Evolutionary conservation across 345 rosid species (phyloP).

Genomic region (Salix exigua): DNA sequence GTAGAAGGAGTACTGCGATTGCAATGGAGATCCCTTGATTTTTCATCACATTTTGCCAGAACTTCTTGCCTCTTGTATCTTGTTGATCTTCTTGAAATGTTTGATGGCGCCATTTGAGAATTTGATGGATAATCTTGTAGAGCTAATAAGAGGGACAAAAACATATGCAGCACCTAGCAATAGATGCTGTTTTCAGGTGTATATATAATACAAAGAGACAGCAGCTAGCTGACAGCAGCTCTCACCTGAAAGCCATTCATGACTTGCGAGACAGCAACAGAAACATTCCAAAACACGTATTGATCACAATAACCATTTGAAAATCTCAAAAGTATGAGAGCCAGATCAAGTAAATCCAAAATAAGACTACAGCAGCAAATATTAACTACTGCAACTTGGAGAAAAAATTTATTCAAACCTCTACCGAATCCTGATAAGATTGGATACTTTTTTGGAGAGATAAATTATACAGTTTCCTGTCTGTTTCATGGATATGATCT

Average conservation of each 20-base stretch:
- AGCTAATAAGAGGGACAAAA: neutral
- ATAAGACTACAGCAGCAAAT: slow-evolving; percentile 27
- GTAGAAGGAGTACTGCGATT: neutral
- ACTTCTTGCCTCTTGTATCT: neutral
- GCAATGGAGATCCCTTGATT: neutral
- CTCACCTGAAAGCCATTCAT: neutral
- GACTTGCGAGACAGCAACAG: slow-evolving; percentile 17
- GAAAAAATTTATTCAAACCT: slow-evolving; percentile 10
- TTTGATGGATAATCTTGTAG: neutral
- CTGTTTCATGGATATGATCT: neutral
- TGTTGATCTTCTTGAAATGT: neutral
- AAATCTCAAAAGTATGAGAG: slow-evolving; percentile 17
- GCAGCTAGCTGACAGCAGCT: neutral
- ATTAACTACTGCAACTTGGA: slow-evolving; percentile 41
- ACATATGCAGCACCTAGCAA: neutral
- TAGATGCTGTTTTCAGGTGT: neutral
- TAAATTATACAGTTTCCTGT: neutral
- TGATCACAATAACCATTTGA: slow-evolving; percentile 13
- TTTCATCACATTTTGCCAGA: neutral
- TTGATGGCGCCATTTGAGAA: slow-evolving; percentile 11
- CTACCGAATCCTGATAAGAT: slow-evolving; percentile 36
- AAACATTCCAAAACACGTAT: slow-evolving; percentile 24
- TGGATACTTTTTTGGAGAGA: slow-evolving; percentile 8
- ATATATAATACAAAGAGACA: neutral
- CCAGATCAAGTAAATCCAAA: slow-evolving; percentile 30